phyloP scores from a whole-genome alignment of 768 basidiomycete genomes.

The Brasilioporus rufonigricans region DNA sequence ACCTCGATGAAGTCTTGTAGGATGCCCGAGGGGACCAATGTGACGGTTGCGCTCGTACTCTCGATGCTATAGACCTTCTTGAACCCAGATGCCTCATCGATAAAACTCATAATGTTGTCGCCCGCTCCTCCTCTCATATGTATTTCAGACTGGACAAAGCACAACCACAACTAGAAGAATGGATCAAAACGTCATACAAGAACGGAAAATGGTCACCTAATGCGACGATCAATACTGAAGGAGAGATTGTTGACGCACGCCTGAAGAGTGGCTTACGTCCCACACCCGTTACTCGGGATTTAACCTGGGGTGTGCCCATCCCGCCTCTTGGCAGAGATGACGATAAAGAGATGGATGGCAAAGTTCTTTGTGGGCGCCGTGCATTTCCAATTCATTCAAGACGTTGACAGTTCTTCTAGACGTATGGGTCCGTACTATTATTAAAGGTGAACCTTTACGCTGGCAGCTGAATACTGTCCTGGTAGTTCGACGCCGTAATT shows the following conservation, averaged over 20 bases:
- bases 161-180: slow-evolving; percentile 81
- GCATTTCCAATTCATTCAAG: background rate
- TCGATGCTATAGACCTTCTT: slow-evolving; percentile 90
- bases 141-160: slow-evolving; percentile 84
- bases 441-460: background rate
- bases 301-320: slow-evolving; percentile 95
- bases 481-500: slow-evolving; percentile 94
- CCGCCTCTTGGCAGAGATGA: slow-evolving; percentile 71
- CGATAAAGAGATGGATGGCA: slow-evolving; percentile 82
- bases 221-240: slow-evolving; percentile 83
- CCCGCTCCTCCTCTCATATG: slow-evolving; percentile 83
- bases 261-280: slow-evolving; percentile 82
- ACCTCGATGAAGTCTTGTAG: slow-evolving; percentile 33
- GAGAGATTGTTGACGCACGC: slow-evolving; percentile 86
- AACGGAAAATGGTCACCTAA: slow-evolving; percentile 92
- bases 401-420: slow-evolving; percentile 43
- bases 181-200: slow-evolving; percentile 78
- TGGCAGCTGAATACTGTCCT: slow-evolving; percentile 1
- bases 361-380: slow-evolving; percentile 85
- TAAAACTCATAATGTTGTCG: slow-evolving; percentile 73
- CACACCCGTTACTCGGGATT: slow-evolving; percentile 89
- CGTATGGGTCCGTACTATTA: slow-evolving; percentile 75
- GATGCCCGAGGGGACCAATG: slow-evolving; percentile 99
- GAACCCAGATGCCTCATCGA: slow-evolving; percentile 93
- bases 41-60: slow-evolving; percentile 87